A percentile compares a stretch with the other conserved stretches of the same genome.
These are phyloP conservation scores for Neurospora crassa DNA, from an alignment of 2,329 filamentous ascomycete genomes.

Conservation along the genomic window DNA sequence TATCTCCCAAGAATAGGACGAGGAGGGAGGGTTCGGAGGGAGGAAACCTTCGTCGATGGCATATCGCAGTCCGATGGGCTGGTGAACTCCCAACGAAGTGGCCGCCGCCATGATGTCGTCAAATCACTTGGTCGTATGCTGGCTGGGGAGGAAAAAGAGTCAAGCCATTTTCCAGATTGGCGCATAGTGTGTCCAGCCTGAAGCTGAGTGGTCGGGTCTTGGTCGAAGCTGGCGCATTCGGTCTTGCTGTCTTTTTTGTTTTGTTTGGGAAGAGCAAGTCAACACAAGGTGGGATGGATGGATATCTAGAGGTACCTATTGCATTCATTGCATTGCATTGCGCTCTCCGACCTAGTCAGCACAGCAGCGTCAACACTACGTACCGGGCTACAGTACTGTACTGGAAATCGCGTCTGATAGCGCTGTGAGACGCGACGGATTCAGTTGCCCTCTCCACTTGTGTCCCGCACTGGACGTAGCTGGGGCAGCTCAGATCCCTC, in stretches of 20 bases:
- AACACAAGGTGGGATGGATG: background rate
- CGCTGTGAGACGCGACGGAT: background rate
- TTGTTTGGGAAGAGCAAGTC: background rate
- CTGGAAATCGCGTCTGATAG: conserved; percentile 3
- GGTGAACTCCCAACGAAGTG: conserved; percentile 83
- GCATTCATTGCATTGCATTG: background rate
- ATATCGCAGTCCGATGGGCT: conserved; percentile 74
- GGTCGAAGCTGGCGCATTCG: background rate
- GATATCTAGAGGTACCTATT: no score
- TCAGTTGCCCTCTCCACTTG: background rate
- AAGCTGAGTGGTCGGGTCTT: background rate
- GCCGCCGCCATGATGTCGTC: conserved; percentile 66
- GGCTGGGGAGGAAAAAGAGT: background rate
- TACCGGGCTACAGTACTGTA: no score
- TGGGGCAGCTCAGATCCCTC: no score
- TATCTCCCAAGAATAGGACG: conserved; percentile 70
- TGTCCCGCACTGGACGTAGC: background rate
- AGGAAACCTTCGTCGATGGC: conserved; percentile 74
- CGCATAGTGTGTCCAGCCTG: background rate
- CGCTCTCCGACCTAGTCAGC: no score
- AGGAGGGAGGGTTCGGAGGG: conserved; percentile 52
- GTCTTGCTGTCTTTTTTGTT: background rate
- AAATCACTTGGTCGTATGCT: conserved; percentile 1
- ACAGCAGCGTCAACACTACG: background rate
- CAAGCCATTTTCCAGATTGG: background rate